Conservation (phyloP, 306 rosid species). For the Leucaena leucocephala region DNA sequence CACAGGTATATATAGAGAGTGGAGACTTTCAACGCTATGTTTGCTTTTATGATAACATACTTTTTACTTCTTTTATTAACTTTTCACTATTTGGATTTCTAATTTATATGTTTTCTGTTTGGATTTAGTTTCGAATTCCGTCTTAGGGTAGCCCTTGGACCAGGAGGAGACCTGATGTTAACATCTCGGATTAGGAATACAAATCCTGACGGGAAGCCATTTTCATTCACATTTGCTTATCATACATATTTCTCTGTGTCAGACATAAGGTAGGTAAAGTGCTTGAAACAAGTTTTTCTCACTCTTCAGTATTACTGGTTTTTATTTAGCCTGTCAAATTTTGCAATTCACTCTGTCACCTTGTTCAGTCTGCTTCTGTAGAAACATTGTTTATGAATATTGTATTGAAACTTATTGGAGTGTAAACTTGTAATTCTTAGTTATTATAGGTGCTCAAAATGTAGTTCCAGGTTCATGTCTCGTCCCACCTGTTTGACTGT, state of each 20-base stretch:
- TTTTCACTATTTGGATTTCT: constrained; percentile 17
- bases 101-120: constrained; percentile 32
- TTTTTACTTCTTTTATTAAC: neutral
- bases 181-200: constrained; percentile 94
- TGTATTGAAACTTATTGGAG: constrained; percentile 17
- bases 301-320: constrained; percentile 11
- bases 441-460: constrained; percentile 7
- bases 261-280: constrained; percentile 72
- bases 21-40: neutral
- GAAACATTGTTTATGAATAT: constrained; percentile 8
- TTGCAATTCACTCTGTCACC: constrained; percentile 15
- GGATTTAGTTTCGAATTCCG: constrained; percentile 81
- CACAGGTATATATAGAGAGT: constrained; percentile 55
- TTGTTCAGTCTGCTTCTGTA: constrained; percentile 23
- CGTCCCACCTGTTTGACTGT: neutral
- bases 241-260: constrained; percentile 93
- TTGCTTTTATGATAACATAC: neutral
- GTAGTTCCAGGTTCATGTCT: constrained; percentile 6
- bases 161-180: constrained; percentile 87
- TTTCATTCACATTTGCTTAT: constrained; percentile 90
- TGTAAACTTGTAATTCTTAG: constrained; percentile 13
- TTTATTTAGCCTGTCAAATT: constrained; percentile 18
- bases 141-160: constrained; percentile 84
- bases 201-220: constrained; percentile 85
- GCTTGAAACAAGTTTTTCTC: constrained; percentile 24